Base-by-base conservation (phyloP, 208 protist species). In the Acanthamoeba triangularis region DNA sequence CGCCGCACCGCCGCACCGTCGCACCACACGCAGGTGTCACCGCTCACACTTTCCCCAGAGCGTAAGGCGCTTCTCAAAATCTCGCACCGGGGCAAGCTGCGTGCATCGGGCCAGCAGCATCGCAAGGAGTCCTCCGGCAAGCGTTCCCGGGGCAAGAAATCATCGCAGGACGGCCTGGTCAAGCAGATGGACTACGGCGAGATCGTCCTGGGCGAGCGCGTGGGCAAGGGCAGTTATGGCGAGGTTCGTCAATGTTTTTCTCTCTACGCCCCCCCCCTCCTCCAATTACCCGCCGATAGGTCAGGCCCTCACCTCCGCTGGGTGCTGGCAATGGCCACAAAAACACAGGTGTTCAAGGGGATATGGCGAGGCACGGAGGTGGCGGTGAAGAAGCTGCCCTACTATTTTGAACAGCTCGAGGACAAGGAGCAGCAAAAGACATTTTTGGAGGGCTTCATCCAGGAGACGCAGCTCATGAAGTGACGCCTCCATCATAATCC, bases 151-250 rank as follows among this genome's bases (percentile, higher is more conserved):
- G 28, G 49, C 8, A 47, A 44, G 30, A 30, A 44, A 16, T 63
- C 61, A 35, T 88, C 80, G 28, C 80, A 88, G 30, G 80, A 88
- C 52, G 80, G 80, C 30, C 23, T 93, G 28, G 61, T 93, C 44
- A 94, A 94, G 69, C 91, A 94, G 72, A 94, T 94, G 91, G 91
- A 94, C 69, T 94, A 85, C 33, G 52, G 56, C 30, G 91, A 94
- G 37, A 94, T 94, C 63, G 49, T 72, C 4, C n/a, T 94, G 18
- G 72, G 14, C 20, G 91, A 94, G n/a, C 65, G 91, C 6, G 56
- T 94, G 14, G 91, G 91, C 41, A 94, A 94, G 52, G 91, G 91
- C 41, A 94, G 91, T 69, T 94, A 94, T 41, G 91, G 91, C 30
- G 91, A 94, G 91, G 80, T 63, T 44, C 80, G 80, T 25, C 16